Evolutionary conservation across 2,329 filamentous ascomycete species (phyloP), one percentile per base, ranked within the genome.

Genomic region (Clathrospora elynae): DNA sequence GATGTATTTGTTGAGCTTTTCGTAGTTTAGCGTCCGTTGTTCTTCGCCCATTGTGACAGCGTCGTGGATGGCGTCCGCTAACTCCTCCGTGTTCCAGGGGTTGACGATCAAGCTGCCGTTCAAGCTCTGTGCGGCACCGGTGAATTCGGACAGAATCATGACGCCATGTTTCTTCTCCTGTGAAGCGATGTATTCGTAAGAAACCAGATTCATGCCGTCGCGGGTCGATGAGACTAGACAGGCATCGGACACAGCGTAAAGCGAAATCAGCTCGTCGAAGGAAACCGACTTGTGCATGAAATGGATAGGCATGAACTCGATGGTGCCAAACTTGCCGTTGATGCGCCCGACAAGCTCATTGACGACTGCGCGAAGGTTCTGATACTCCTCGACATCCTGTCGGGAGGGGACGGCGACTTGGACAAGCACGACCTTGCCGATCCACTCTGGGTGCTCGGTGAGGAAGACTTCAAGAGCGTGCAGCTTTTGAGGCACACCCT

Each of bases 241-340:
- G 30, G 90, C 88, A 66, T 96, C 93, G 3, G 90, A 93, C 14
- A 95, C 86, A 11, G 90, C 88, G 67, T 97, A 97, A 6, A 97
- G 81, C 0, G 91, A 91, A 35, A 95, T 91, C 23, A 99, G 83
- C 73, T 97, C 93, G 58, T 96, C 90, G 59, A 97, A 96, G 34
- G 84, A 84, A 64, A 97, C 90, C 4, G 89, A 95, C 74, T 96
- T 95, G 75, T 97, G 93, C 62, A 97, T 85, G 76, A 96, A 97
- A 73, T 97, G 93, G 59, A 99, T 97, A 1, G 93, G 93, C 87
- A 95, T 96, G 75, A 96, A 97, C 71, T 97, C 92, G 63, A 97
- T 87, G 20, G 91, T 96, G 68, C 92, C 91, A 64, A 96, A 97
- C 67, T 88, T 90, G 64, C 93, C 93, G 67, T 99, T 99, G 75